phyloP scores from a whole-genome alignment of 129 eudicot species.

The Smallanthus sonchifolius region DNA sequence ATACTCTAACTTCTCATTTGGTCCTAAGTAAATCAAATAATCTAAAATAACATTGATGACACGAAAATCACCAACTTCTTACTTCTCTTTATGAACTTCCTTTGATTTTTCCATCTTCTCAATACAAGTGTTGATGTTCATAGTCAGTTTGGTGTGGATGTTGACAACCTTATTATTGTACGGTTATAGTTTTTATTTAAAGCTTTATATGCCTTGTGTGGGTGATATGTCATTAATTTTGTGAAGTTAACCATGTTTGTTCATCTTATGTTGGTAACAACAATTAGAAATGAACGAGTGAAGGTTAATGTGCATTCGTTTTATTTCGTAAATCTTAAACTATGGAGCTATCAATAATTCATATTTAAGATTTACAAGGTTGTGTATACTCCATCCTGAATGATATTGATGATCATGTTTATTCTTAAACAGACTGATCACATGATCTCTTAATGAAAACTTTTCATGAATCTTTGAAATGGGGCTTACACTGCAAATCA shows the following conservation, averaged over 20 bases:
- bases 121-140: background rate
- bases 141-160: background rate
- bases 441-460: background rate
- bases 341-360: background rate
- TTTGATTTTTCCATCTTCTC: background rate
- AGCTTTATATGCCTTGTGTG: background rate
- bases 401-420: background rate
- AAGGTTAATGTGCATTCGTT: background rate
- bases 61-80: background rate
- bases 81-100: background rate
- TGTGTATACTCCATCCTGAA: background rate
- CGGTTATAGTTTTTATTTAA: background rate
- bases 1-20: no score
- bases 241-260: background rate
- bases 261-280: background rate
- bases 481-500: background rate
- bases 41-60: no score
- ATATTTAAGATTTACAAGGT: background rate
- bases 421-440: background rate
- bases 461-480: background rate
- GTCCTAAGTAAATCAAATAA: no score
- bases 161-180: background rate
- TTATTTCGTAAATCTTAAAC: background rate
- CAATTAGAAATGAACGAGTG: background rate
- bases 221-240: background rate